A percentile compares a stretch with the other conserved stretches of the same genome.
phyloP scores from a whole-genome alignment of 495 filamentous ascomycete genomes.

The Penicillium waksmanii region DNA sequence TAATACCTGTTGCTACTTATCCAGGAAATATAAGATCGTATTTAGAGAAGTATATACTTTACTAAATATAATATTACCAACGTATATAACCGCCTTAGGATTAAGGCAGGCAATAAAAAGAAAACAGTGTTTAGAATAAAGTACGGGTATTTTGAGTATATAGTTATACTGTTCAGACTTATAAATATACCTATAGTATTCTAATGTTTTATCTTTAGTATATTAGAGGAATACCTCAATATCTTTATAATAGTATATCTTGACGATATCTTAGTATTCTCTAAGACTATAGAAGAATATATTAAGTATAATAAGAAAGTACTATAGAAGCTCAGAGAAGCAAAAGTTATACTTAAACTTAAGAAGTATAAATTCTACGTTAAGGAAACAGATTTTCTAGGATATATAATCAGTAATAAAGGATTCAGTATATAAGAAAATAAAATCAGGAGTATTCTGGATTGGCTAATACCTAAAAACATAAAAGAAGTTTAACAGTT shows the following conservation, averaged over 20 bases:
- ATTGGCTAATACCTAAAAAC: slow-evolving; percentile 8
- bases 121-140: slow-evolving; percentile 39
- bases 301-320: not conserved
- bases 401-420: slow-evolving; percentile 12
- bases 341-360: not conserved
- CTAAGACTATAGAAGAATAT: not conserved
- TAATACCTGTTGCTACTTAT: slow-evolving; percentile 22
- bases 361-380: slow-evolving; percentile 13
- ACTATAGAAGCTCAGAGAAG: not conserved
- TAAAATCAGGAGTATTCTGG: slow-evolving; percentile 16
- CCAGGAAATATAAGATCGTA: slow-evolving; percentile 14
- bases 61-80: slow-evolving; percentile 23
- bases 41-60: slow-evolving; percentile 19
- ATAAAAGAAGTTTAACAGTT: slow-evolving; percentile 19
- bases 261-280: slow-evolving; percentile 40
- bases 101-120: slow-evolving; percentile 25
- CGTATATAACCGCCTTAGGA: slow-evolving; percentile 13
- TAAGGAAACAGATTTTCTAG: slow-evolving; percentile 13
- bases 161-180: slow-evolving; percentile 25
- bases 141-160: slow-evolving; percentile 31
- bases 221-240: slow-evolving; percentile 26
- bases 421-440: slow-evolving; percentile 13
- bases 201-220: slow-evolving; percentile 36
- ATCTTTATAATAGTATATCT: slow-evolving; percentile 36
- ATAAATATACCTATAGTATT: slow-evolving; percentile 24